Base-by-base conservation (phyloP, 495 filamentous ascomycete species). In the Sporormia fimetaria region DNA sequence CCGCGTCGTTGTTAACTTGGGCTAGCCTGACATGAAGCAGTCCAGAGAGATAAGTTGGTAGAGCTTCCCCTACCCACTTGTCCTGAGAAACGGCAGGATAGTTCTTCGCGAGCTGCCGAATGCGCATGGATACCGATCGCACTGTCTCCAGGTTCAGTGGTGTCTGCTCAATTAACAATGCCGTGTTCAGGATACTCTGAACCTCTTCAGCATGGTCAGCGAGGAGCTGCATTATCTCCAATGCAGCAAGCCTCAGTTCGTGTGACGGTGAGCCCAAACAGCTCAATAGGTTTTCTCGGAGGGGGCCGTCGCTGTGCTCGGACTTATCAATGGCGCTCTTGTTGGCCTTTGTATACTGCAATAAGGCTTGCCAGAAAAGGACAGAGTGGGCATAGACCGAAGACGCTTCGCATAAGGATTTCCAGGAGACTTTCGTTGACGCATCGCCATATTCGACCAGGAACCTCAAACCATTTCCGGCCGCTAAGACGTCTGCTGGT, bases 41-140 rank as follows among this genome's bases (percentile, higher is more conserved):
- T 28, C 87, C 88, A 56, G 95, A 95, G 52, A 82, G 79, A 50
- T 86, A 95, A 10, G 76, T 67, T 1, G 87, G 82, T 21, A 95
- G 69, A 4, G 87, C 68, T 48, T 67, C 68, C 21, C 72, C 63
- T 52, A 93, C 66, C 78, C 80, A 86, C 9, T 67, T 69, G 33
- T 69, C 68, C 15, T 64, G 53, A 47, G 64, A 49, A 34, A 71
- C 52, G 58, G 64, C 57, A 39, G 73, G 54, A 61, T 75, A 82
- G 51, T 79, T 49, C 42, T 71, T 56, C 32, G 75, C 66, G 21
- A 96, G 70, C 49, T 81, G 85, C 23, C 90, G 80, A 27, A 92
- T 72, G 40, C 88, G 78, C 69, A 95, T 88, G 6, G 83, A 75
- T 12, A 90, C 65, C 1, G 74, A 70, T 12, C 90, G 73, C 27